Conservation (phyloP, 2,329 filamentous ascomycete genomes). For the Colletotrichum sp. region DNA sequence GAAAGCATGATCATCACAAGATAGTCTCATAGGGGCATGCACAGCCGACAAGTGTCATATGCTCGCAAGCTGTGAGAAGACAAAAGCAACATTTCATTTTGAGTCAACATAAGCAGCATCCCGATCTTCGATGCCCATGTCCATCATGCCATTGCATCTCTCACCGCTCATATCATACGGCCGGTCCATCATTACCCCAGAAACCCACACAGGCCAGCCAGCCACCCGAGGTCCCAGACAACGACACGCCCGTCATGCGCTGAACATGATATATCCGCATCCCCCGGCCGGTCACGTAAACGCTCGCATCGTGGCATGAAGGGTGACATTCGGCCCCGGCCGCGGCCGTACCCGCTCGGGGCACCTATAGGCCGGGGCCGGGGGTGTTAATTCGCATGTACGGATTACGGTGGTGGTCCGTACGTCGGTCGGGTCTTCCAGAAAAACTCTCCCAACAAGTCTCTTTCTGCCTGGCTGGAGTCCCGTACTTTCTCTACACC, state of each 20-base stretch:
- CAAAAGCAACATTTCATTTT: conserved; percentile 5
- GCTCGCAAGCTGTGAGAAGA: not conserved
- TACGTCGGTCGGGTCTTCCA: not conserved
- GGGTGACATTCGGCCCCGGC: not conserved
- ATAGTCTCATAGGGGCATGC: not conserved
- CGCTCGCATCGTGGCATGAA: not conserved
- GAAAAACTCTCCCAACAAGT: not conserved
- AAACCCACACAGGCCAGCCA: not conserved
- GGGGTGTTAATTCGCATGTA: not conserved
- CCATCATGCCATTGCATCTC: not conserved
- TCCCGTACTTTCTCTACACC: not conserved
- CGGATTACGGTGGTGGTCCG: not conserved
- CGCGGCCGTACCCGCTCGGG: not conserved
- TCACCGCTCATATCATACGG: not conserved
- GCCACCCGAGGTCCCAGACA: not conserved
- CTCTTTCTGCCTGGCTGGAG: not conserved
- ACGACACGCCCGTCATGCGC: not conserved
- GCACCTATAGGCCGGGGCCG: not conserved
- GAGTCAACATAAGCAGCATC: not conserved
- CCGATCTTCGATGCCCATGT: not conserved
- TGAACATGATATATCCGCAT: not conserved
- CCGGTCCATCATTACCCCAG: not conserved
- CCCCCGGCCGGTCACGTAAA: not conserved
- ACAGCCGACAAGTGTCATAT: not conserved
- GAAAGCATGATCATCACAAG: not conserved